A percentile compares a stretch with the other conserved stretches of the same genome.
Evolutionary conservation across 2,329 filamentous ascomycete species (phyloP).

Genomic region (Tolypocladium capitatum): DNA sequence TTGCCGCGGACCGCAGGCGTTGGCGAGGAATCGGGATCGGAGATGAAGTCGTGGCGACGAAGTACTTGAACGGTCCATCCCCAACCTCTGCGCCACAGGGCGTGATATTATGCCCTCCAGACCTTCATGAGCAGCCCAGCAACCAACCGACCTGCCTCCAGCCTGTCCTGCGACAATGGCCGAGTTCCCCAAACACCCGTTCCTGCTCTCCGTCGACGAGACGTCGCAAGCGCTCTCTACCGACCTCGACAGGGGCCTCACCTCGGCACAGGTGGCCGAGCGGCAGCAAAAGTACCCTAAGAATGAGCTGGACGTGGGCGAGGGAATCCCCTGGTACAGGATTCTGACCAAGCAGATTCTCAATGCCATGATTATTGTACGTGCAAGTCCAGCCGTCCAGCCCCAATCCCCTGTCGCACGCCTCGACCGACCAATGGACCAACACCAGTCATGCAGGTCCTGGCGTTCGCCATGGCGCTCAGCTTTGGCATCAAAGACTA

Average conservation of each 20-base stretch:
- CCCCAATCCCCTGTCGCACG: not conserved
- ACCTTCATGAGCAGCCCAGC: slow-evolving; percentile 6
- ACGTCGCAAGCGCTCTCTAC: slow-evolving; percentile 50
- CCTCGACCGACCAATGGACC: not conserved
- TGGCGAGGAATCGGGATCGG: not conserved
- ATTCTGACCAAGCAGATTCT: slow-evolving; percentile 60
- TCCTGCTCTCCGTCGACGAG: slow-evolving; percentile 46
- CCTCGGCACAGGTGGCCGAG: slow-evolving; percentile 42
- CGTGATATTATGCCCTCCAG: slow-evolving; percentile 3
- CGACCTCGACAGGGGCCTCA: slow-evolving; percentile 54
- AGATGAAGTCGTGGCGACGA: not conserved
- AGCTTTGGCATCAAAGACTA: slow-evolving; percentile 54
- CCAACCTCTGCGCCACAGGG: not conserved
- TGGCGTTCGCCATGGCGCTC: slow-evolving; percentile 64
- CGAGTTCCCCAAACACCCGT: slow-evolving; percentile 41
- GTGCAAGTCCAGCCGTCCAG: slow-evolving; percentile 17
- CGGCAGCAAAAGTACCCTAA: slow-evolving; percentile 46
- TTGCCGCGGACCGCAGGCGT: not conserved
- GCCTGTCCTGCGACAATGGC: slow-evolving; percentile 14
- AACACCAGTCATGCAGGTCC: slow-evolving; percentile 37
- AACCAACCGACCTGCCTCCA: not conserved
- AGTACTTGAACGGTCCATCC: not conserved
- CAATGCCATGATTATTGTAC: slow-evolving; percentile 64
- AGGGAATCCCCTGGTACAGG: slow-evolving; percentile 55
- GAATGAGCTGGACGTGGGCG: slow-evolving; percentile 59